Conservation (phyloP, 768 basidiomycete species). For the Kwoniella shandongensis region DNA sequence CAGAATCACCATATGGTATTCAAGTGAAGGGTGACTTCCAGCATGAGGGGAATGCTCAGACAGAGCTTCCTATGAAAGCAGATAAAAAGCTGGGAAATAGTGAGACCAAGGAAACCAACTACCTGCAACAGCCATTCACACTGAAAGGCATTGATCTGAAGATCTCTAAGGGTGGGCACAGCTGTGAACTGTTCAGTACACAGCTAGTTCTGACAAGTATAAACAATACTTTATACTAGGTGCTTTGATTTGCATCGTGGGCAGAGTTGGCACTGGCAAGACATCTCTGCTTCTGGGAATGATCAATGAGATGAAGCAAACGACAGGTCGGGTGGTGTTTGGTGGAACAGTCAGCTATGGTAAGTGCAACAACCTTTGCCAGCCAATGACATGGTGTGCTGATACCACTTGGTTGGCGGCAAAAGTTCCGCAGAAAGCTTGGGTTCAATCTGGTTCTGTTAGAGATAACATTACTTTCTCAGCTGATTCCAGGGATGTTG, state of each 20-base stretch:
- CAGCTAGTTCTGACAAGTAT: background rate
- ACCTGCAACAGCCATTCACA: no score
- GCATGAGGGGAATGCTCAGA: constrained; percentile 22
- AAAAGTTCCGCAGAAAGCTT: constrained; percentile 50
- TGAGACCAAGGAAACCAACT: constrained; percentile 55
- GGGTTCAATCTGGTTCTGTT: constrained; percentile 50
- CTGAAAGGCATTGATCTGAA: constrained; percentile 59
- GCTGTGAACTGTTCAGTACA: background rate
- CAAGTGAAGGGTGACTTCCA: constrained; percentile 54
- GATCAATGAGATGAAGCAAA: constrained; percentile 46
- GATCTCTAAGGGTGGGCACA: constrained; percentile 55
- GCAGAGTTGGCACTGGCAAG: constrained; percentile 51
- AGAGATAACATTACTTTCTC: constrained; percentile 51
- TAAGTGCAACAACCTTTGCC: constrained; percentile 8
- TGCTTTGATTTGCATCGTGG: constrained; percentile 47
- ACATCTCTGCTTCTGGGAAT: constrained; percentile 43
- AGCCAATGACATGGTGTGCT: background rate
- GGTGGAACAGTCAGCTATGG: constrained; percentile 44
- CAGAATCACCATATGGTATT: constrained; percentile 55
- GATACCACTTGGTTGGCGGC: no score
- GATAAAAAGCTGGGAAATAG: no score
- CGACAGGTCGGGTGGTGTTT: constrained; percentile 32
- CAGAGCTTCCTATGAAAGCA: background rate
- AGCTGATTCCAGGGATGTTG: constrained; percentile 11
- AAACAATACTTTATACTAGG: constrained; percentile 19